These are phyloP conservation scores for Chlamydomonas asymmetrica DNA, from an alignment of 139 green algal genomes.

Conservation along the genomic window DNA sequence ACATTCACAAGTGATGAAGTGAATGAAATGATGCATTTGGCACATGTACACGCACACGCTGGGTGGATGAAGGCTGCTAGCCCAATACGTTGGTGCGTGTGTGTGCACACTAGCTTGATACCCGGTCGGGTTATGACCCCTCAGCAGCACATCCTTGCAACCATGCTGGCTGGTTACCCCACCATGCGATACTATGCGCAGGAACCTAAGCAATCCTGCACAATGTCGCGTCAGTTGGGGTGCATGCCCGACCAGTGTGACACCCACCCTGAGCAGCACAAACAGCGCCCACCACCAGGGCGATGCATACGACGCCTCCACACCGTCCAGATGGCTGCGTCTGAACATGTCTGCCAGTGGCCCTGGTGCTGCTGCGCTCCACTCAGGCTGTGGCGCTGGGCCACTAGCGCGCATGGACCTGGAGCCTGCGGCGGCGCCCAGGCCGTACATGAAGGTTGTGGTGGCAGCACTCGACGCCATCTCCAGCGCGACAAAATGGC, in stretches of 20 bases:
- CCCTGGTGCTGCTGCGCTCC: background rate
- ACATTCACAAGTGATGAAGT: no score
- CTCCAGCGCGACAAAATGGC: no score
- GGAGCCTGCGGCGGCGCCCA: no score
- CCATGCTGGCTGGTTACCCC: no score
- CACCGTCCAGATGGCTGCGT: no score
- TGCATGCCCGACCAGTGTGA: background rate
- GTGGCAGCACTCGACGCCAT: background rate
- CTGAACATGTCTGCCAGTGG: background rate
- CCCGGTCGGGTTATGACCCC: no score
- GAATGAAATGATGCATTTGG: background rate
- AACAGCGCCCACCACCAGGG: constrained; percentile 23
- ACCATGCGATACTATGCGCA: background rate
- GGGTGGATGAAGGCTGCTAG: no score
- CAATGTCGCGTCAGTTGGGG: background rate
- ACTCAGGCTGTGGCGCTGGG: background rate
- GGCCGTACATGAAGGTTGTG: no score
- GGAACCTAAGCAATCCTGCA: background rate
- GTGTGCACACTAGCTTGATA: background rate
- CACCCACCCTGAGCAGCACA: constrained; percentile 15
- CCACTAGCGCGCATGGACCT: background rate
- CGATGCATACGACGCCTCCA: constrained; percentile 19
- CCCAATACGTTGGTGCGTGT: no score
- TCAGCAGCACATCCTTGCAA: background rate
- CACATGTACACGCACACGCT: background rate